A percentile compares a stretch with the other conserved stretches of the same genome.
phyloP scores from a whole-genome alignment of 352 stramenopile genomes.

The Pythium myriotylum region DNA sequence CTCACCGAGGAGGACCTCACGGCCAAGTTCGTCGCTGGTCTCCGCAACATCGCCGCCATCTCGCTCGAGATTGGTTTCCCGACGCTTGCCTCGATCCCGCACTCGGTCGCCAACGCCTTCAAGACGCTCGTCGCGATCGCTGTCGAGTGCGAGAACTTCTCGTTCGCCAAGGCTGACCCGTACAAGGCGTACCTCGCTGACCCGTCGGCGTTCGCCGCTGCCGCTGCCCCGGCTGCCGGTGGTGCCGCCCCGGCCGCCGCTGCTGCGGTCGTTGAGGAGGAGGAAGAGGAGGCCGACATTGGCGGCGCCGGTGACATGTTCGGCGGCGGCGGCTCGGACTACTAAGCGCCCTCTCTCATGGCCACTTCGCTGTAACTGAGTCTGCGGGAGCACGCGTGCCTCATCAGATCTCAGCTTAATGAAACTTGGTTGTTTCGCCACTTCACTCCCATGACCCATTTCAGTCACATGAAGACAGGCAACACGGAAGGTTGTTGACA shows the following conservation, averaged over 20 bases:
- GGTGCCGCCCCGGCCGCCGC: slow-evolving; percentile 66
- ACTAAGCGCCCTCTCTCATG: slow-evolving; percentile 45
- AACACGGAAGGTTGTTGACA: too few species aligned
- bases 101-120: slow-evolving; percentile 99
- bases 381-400: not conserved
- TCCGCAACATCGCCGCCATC: slow-evolving; percentile 94
- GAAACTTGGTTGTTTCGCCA: slow-evolving; percentile 26
- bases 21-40: slow-evolving; percentile 94
- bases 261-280: slow-evolving; percentile 58
- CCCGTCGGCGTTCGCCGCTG: slow-evolving; percentile 92
- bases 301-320: slow-evolving; percentile 90
- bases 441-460: not conserved
- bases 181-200: slow-evolving; percentile 97
- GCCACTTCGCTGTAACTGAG: not conserved
- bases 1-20: slow-evolving; percentile 97
- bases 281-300: slow-evolving; percentile 85
- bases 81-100: slow-evolving; percentile 97
- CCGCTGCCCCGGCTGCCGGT: slow-evolving; percentile 80
- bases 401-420: slow-evolving; percentile 12
- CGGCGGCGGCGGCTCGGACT: slow-evolving; percentile 62
- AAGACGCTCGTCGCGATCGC: slow-evolving; percentile 96
- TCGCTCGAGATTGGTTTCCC: slow-evolving; percentile 96
- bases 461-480: too few species aligned
- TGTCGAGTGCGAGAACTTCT: slow-evolving; percentile 95
- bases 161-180: slow-evolving; percentile 96